A percentile compares a stretch with the other conserved stretches of the same genome.
These are phyloP conservation scores for Didymella exigua DNA, from an alignment of 2,329 filamentous ascomycete genomes.

Conservation along the genomic window DNA sequence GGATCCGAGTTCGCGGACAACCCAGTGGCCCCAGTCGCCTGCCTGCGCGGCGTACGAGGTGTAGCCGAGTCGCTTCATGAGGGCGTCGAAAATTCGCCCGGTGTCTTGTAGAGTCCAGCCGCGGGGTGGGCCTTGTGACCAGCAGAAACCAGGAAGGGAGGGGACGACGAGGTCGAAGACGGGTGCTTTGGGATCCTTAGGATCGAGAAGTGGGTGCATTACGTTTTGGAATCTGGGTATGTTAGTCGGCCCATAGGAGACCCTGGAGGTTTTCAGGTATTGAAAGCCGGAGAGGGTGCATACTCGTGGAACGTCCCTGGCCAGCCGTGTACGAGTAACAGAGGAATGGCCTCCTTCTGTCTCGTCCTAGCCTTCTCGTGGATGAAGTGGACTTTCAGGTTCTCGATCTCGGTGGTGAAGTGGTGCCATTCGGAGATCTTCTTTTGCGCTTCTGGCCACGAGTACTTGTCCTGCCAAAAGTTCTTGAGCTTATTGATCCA, in stretches of 20 bases:
- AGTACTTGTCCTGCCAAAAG: slow-evolving; percentile 43
- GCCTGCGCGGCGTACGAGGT: slow-evolving; percentile 47
- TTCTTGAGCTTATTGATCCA: slow-evolving; percentile 46
- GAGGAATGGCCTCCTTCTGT: slow-evolving; percentile 48
- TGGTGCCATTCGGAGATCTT: slow-evolving; percentile 44
- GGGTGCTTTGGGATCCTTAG: slow-evolving; percentile 24
- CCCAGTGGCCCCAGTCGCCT: slow-evolving; percentile 52
- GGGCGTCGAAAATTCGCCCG: slow-evolving; percentile 35
- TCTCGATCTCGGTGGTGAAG: slow-evolving; percentile 45
- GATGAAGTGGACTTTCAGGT: slow-evolving; percentile 49
- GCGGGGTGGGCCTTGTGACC: slow-evolving; percentile 24
- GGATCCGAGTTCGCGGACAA: slow-evolving; percentile 48
- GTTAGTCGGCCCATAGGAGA: not conserved
- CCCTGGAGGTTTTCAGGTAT: not conserved
- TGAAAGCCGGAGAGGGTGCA: not conserved
- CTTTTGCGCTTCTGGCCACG: slow-evolving; percentile 41
- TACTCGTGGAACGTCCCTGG: slow-evolving; percentile 54
- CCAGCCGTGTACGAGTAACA: slow-evolving; percentile 54
- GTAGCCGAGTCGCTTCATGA: slow-evolving; percentile 49
- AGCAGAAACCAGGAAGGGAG: slow-evolving; percentile 54
- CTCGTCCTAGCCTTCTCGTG: slow-evolving; percentile 38
- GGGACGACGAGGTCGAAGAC: slow-evolving; percentile 65
- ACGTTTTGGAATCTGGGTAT: slow-evolving; percentile 38
- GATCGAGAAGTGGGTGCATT: slow-evolving; percentile 45
- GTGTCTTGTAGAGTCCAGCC: slow-evolving; percentile 55